phyloP scores from a whole-genome alignment of 2,329 filamentous ascomycete genomes.

The Calonectria pseudoturangicola region DNA sequence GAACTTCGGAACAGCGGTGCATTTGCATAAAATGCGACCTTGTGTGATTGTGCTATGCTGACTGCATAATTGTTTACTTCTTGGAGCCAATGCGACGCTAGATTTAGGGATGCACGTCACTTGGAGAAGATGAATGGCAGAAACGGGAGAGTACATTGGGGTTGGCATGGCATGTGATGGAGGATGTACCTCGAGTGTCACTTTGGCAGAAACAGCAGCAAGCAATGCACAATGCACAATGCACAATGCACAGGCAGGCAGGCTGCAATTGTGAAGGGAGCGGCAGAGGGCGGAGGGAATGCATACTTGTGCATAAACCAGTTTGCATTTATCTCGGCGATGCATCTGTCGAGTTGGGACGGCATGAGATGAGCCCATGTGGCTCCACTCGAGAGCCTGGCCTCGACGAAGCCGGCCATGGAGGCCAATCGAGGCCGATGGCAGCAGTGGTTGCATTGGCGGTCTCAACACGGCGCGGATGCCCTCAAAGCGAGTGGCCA shows the following conservation, averaged over 20 bases:
- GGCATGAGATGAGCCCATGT: slow-evolving; percentile 27
- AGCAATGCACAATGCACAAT: neutral
- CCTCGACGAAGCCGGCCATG: slow-evolving; percentile 35
- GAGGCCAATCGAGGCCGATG: slow-evolving; percentile 27
- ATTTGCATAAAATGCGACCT: slow-evolving; percentile 11
- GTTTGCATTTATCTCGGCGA: slow-evolving; percentile 5
- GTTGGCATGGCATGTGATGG: slow-evolving; percentile 9
- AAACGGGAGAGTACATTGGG: slow-evolving; percentile 5
- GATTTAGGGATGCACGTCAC: slow-evolving; percentile 12
- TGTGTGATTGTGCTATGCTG: slow-evolving; percentile 6
- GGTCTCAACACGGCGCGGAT: slow-evolving; percentile 41
- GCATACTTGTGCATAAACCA: slow-evolving; percentile 11
- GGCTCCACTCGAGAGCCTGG: slow-evolving; percentile 41
- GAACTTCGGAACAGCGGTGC: slow-evolving; percentile 10
- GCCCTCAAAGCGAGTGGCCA: slow-evolving; percentile 38
- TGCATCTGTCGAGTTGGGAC: slow-evolving; percentile 7
- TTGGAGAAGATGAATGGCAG: neutral
- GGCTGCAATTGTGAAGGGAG: neutral
- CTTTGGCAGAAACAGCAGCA: neutral
- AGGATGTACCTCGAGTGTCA: slow-evolving; percentile 2
- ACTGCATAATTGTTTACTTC: slow-evolving; percentile 25
- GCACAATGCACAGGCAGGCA: neutral
- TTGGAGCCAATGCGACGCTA: neutral
- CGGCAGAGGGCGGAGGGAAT: neutral
- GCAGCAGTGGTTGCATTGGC: slow-evolving; percentile 51